Conservation (phyloP, 2,329 filamentous ascomycete species). For the Fusarium drepaniforme region DNA sequence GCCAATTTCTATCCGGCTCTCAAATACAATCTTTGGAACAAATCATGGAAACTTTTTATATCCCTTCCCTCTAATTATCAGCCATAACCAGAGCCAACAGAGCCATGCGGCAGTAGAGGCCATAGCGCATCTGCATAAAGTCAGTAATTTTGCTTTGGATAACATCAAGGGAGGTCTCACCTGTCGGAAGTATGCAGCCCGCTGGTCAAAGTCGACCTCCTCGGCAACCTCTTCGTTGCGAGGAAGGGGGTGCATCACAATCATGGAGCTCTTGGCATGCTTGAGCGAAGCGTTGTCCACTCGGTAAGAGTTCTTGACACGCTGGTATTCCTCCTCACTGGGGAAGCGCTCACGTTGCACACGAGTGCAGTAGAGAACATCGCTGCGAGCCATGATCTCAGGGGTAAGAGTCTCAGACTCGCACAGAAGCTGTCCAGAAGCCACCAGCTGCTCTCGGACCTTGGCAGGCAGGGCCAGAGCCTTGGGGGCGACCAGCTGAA, state of each 20-base stretch:
- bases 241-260: constrained; percentile 95
- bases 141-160: constrained; percentile 26
- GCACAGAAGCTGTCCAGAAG: constrained; percentile 79
- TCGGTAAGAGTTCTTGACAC: constrained; percentile 88
- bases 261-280: constrained; percentile 91
- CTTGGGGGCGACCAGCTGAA: constrained; percentile 90
- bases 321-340: constrained; percentile 84
- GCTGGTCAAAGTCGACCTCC: constrained; percentile 97
- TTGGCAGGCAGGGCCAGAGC: constrained; percentile 81
- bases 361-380: constrained; percentile 96
- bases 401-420: constrained; percentile 85
- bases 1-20: constrained; percentile 45
- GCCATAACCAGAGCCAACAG: constrained; percentile 91
- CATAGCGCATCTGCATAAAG: constrained; percentile 86
- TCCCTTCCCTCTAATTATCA: constrained; percentile 42
- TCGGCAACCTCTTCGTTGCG: constrained; percentile 93
- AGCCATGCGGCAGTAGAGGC: constrained; percentile 98
- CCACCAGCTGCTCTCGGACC: constrained; percentile 78
- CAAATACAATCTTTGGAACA: constrained; percentile 37
- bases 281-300: constrained; percentile 92
- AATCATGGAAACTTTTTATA: constrained; percentile 34
- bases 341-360: constrained; percentile 97
- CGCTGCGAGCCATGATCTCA: constrained; percentile 86
- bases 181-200: constrained; percentile 99
- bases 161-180: constrained; percentile 64